phyloP scores from a whole-genome alignment of 495 filamentous ascomycete genomes.

The Articulospora tetracladia region DNA sequence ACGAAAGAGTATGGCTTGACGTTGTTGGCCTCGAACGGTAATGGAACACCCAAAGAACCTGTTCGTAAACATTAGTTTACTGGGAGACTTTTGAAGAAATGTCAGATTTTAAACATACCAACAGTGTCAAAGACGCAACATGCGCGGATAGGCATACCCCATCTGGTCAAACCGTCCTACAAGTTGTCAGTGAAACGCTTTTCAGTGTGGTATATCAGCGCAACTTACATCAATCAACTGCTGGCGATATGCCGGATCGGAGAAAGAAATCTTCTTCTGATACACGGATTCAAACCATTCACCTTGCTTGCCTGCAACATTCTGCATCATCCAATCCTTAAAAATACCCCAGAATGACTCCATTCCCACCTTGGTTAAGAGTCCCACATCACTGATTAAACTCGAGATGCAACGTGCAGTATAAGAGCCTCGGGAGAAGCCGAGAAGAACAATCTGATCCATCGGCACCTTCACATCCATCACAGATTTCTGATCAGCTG shows the following conservation, averaged over 20 bases:
- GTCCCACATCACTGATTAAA: constrained; percentile 56
- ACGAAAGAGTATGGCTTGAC: constrained; percentile 29
- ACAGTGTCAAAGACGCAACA: constrained; percentile 61
- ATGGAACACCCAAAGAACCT: constrained; percentile 24
- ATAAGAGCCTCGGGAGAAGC: constrained; percentile 73
- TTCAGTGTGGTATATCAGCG: too few species aligned
- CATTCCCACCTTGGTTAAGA: constrained; percentile 62
- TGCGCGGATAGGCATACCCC: constrained; percentile 27
- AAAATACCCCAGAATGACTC: constrained; percentile 61
- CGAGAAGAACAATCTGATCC: constrained; percentile 67
- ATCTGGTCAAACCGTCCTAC: constrained; percentile 14
- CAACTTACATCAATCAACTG: constrained; percentile 16
- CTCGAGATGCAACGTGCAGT: constrained; percentile 63
- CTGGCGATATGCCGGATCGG: constrained; percentile 13
- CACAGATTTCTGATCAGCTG: constrained; percentile 9
- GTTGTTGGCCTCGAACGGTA: constrained; percentile 7
- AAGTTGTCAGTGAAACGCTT: background rate
- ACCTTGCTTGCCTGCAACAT: constrained; percentile 32
- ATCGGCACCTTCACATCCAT: constrained; percentile 36
- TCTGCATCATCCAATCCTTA: constrained; percentile 56
- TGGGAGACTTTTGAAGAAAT: background rate
- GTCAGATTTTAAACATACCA: constrained; percentile 8
- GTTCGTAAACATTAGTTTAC: background rate
- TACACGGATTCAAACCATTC: constrained; percentile 14
- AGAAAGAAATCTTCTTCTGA: constrained; percentile 10